Evolutionary conservation across 1,139 yeast species (phyloP).

Genomic region (Candida glucosophila): DNA sequence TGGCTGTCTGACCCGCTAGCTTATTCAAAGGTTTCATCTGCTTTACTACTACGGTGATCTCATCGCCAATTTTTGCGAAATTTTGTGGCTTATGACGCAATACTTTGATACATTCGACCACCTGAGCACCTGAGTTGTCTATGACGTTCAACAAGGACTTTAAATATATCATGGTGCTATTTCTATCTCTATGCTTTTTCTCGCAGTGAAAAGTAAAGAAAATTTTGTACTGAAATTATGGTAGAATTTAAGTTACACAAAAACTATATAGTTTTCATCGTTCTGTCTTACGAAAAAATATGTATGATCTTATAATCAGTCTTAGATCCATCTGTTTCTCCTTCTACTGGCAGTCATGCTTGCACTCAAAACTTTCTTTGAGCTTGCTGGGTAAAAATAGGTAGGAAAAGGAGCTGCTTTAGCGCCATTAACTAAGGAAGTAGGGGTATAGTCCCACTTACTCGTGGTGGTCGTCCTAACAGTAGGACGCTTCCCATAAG

Average conservation of each 20-base stretch:
- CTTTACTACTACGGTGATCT: constrained; percentile 89
- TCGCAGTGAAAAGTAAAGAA: constrained; percentile 1
- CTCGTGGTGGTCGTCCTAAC: constrained; percentile 64
- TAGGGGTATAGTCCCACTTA: constrained; percentile 69
- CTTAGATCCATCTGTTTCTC: constrained; percentile 29
- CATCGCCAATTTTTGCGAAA: constrained; percentile 82
- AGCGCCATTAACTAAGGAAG: constrained; percentile 61
- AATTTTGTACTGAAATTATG: constrained; percentile 1
- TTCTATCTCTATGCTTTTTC: not conserved
- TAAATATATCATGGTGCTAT: constrained; percentile 60
- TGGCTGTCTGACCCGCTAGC: constrained; percentile 60
- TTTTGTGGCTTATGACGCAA: constrained; percentile 80
- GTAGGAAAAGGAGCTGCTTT: constrained; percentile 61
- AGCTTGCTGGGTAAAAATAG: constrained; percentile 33
- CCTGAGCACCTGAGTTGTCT: constrained; percentile 91
- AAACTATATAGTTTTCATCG: too few relatives aligned
- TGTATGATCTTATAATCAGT: not conserved
- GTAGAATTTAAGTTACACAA: not conserved
- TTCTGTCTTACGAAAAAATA: not conserved
- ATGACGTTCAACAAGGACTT: constrained; percentile 85
- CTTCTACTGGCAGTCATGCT: constrained; percentile 28
- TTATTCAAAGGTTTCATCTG: constrained; percentile 71
- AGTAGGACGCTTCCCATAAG: constrained; percentile 32
- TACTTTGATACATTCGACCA: constrained; percentile 94
- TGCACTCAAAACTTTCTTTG: constrained; percentile 31